These are phyloP conservation scores for Cordyceps cateniannulata DNA, from an alignment of 2,329 filamentous ascomycete genomes.

Conservation along the genomic window DNA sequence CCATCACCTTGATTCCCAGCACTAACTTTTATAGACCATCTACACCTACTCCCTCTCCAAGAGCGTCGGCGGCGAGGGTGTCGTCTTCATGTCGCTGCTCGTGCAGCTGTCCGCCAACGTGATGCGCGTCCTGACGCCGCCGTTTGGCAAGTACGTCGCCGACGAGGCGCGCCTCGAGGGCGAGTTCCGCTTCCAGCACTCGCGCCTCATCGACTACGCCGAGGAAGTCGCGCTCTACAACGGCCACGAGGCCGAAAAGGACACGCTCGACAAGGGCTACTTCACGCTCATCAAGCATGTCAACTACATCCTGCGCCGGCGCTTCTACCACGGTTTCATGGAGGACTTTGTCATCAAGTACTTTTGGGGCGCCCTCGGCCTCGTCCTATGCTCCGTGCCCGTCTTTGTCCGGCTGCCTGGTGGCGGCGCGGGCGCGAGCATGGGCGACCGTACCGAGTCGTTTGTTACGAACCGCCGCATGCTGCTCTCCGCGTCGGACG, in stretches of 20 bases:
- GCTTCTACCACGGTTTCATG: slow-evolving; percentile 98
- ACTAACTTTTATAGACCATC: slow-evolving; percentile 49
- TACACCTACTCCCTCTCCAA: slow-evolving; percentile 93
- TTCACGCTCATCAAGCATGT: slow-evolving; percentile 99
- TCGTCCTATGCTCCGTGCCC: slow-evolving; percentile 87
- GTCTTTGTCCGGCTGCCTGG: slow-evolving; percentile 93
- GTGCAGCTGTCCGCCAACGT: slow-evolving; percentile 89
- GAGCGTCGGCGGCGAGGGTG: slow-evolving; percentile 90
- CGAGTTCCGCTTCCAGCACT: slow-evolving; percentile 94
- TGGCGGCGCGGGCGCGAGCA: slow-evolving; percentile 48
- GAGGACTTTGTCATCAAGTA: slow-evolving; percentile 99
- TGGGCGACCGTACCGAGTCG: slow-evolving; percentile 65
- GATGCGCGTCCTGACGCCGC: slow-evolving; percentile 90
- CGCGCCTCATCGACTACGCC: slow-evolving; percentile 87
- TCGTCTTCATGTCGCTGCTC: slow-evolving; percentile 90
- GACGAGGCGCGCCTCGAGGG: slow-evolving; percentile 92
- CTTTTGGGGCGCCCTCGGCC: slow-evolving; percentile 91
- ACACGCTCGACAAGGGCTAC: slow-evolving; percentile 95
- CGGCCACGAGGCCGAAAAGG: slow-evolving; percentile 90
- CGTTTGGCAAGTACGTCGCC: slow-evolving; percentile 95
- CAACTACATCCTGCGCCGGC: slow-evolving; percentile 82
- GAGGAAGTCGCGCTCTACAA: slow-evolving; percentile 91
- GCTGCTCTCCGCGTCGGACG: slow-evolving; percentile 87
- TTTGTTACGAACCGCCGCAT: slow-evolving; percentile 94
- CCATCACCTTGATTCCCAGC: no score